phyloP scores from a whole-genome alignment of 257 asterid species.

The Solanum dulcamara region DNA sequence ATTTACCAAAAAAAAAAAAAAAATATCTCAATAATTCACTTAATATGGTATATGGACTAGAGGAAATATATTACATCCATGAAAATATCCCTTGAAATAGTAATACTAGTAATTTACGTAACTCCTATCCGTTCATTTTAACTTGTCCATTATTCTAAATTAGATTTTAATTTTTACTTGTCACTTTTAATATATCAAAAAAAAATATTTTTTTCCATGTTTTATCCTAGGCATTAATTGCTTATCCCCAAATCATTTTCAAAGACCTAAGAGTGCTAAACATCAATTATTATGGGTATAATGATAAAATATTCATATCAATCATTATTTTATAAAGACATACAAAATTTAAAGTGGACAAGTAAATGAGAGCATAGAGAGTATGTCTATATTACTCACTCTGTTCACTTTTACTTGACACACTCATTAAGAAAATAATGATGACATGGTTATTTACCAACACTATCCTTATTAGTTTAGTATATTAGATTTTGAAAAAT shows the following conservation, averaged over 20 bases:
- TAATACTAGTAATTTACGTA: too few relatives aligned
- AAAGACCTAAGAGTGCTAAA: background rate
- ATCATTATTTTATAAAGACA: too few relatives aligned
- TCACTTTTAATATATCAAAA: too few relatives aligned
- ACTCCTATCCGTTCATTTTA: background rate
- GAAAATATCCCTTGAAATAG: background rate
- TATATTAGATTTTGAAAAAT: too few relatives aligned
- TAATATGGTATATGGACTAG: background rate
- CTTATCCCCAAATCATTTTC: too few relatives aligned
- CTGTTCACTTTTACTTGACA: background rate
- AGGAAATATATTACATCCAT: too few relatives aligned
- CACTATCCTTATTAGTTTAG: too few relatives aligned
- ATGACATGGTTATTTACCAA: too few relatives aligned
- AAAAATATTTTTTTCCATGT: too few relatives aligned
- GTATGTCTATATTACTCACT: background rate
- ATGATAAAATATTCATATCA: background rate
- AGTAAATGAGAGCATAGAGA: background rate
- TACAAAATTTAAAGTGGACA: background rate
- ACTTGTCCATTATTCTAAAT: background rate
- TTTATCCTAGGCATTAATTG: too few relatives aligned
- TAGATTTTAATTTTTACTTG: too few relatives aligned
- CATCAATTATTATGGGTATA: background rate
- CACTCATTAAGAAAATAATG: background rate
- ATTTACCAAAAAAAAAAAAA: too few relatives aligned
- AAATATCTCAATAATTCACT: background rate